Conservation (phyloP, 768 basidiomycete species). For the Lactarius hengduanensis region DNA sequence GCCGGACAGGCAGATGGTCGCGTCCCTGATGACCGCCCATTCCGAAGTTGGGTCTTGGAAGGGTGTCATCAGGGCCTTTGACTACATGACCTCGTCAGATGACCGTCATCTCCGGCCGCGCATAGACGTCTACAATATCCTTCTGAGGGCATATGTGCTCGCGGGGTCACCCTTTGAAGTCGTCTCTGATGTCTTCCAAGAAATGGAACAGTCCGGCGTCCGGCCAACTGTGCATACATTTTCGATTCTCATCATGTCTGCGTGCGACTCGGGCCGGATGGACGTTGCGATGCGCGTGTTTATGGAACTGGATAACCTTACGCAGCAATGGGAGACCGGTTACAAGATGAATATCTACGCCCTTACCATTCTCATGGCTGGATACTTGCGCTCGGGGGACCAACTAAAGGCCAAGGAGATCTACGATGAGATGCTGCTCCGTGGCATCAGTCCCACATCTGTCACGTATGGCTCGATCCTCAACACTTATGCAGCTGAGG, state of each 20-base stretch:
- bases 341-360: constrained; percentile 54
- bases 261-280: constrained; percentile 71
- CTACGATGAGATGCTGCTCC: constrained; percentile 67
- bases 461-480: constrained; percentile 70
- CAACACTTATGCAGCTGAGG: constrained; percentile 53
- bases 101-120: constrained; percentile 43
- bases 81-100: constrained; percentile 48
- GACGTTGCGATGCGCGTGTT: constrained; percentile 64
- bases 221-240: constrained; percentile 66
- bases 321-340: constrained; percentile 38
- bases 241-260: constrained; percentile 73
- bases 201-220: constrained; percentile 48
- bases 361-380: constrained; percentile 73
- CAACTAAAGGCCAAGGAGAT: constrained; percentile 56
- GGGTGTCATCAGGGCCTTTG: constrained; percentile 68
- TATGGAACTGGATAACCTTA: constrained; percentile 58
- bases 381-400: constrained; percentile 59
- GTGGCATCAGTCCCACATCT: constrained; percentile 64
- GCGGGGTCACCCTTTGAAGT: constrained; percentile 72
- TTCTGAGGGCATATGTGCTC: constrained; percentile 81
- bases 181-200: constrained; percentile 61
- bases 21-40: constrained; percentile 77
- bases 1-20: constrained; percentile 65
- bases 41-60: constrained; percentile 79
- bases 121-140: constrained; percentile 68